Conservation (phyloP, 441 rosid genomes). For the Bruguiera hainesii region DNA sequence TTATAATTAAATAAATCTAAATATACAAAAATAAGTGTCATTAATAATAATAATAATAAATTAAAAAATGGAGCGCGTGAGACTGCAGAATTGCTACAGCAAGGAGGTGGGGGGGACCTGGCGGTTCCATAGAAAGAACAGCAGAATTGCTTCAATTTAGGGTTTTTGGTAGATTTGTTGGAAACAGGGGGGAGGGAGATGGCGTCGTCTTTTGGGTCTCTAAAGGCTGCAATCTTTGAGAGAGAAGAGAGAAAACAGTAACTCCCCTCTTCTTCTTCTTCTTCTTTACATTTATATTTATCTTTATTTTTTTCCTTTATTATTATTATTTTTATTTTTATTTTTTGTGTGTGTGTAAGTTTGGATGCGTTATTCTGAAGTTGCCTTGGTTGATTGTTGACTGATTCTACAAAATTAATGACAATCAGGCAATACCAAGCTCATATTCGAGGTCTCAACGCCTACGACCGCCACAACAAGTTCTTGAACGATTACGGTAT, state of each 20-base stretch:
- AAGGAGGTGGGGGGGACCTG: no score
- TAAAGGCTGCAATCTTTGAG: constrained; percentile 61
- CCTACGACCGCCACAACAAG: constrained; percentile 80
- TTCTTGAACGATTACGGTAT: constrained; percentile 79
- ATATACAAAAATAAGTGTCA: no score
- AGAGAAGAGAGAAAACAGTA: constrained; percentile 81
- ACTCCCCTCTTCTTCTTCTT: neutral
- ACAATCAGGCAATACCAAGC: constrained; percentile 66
- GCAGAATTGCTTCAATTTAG: no score
- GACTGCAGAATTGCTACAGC: no score
- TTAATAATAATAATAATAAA: no score
- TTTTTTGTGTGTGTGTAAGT: neutral
- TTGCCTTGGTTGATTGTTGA: no score
- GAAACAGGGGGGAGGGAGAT: constrained; percentile 20
- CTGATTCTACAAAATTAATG: no score
- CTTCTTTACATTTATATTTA: neutral
- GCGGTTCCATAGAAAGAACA: no score
- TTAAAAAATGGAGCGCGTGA: no score
- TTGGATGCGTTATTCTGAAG: neutral
- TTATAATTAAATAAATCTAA: no score
- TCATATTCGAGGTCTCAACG: constrained; percentile 70
- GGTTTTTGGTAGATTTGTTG: neutral
- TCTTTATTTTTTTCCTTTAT: neutral
- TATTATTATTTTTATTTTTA: neutral
- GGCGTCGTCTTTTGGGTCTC: constrained; percentile 56